Conservation (phyloP, 2,329 filamentous ascomycete genomes). For the Xylaria sp. region DNA sequence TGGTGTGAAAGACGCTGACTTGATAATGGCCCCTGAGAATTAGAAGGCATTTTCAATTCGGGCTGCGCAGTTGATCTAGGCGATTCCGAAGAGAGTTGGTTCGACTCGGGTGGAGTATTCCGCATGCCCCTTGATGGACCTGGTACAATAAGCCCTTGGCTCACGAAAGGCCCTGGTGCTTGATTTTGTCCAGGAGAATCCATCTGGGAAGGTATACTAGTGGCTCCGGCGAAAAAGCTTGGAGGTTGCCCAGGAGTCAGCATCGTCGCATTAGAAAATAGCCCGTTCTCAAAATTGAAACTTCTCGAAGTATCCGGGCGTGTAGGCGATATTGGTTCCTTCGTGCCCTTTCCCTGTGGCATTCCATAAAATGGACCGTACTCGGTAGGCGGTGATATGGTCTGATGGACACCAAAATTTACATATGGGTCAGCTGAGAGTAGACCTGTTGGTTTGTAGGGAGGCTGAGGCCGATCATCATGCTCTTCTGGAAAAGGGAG, state of each 20-base stretch:
- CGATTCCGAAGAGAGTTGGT: too few relatives aligned
- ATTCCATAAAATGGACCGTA: slow-evolving; percentile 36
- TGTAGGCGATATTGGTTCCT: slow-evolving; percentile 27
- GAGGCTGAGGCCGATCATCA: slow-evolving; percentile 10
- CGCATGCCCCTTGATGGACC: neutral
- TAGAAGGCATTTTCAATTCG: too few relatives aligned
- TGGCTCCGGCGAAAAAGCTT: neutral
- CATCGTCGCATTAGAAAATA: slow-evolving; percentile 45
- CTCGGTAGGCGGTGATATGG: slow-evolving; percentile 30
- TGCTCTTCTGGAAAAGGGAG: slow-evolving; percentile 17
- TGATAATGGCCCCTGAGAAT: too few relatives aligned
- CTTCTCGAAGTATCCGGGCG: slow-evolving; percentile 39
- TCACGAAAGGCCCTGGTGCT: neutral
- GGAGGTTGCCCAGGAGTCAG: slow-evolving; percentile 2
- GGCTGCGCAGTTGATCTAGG: too few relatives aligned
- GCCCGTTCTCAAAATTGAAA: slow-evolving; percentile 44
- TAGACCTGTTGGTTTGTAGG: slow-evolving; percentile 25
- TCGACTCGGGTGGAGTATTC: too few relatives aligned
- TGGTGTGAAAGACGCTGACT: neutral
- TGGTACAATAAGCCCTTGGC: neutral
- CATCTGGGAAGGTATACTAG: neutral
- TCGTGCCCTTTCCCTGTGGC: slow-evolving; percentile 33
- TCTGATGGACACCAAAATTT: slow-evolving; percentile 26
- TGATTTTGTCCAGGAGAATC: neutral
- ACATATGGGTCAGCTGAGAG: slow-evolving; percentile 23